Base-by-base conservation (phyloP, 208 protist species). In the Leishmania arabica region DNA sequence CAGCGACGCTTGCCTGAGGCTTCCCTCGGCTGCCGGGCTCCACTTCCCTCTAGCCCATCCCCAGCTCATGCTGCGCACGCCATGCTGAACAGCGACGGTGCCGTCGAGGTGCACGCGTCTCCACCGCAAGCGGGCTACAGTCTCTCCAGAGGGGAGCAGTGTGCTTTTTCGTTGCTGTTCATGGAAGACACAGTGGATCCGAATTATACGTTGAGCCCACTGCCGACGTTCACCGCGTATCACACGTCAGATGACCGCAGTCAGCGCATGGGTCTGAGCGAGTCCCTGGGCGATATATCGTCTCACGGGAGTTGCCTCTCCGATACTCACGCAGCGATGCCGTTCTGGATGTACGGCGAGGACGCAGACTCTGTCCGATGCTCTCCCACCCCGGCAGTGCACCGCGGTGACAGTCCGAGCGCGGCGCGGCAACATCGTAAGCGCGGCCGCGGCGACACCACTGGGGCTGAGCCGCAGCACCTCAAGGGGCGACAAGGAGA, bases 141-240 rank as follows among this genome's bases (percentile, higher is more conserved):
- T 0, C 75, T 90, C 27, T 84, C 87, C 2, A 58, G 73, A 11
- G 84, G 73, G 0, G 87, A 90, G 77, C 84, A 84, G 58, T 88
- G 66, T 47, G 79, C 87, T 3, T 73, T 88, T 5, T 90, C 87
- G 45, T 53, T 90, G 31, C 83, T 90, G 4, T 34, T 77, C 45
- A 84, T 86, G 79, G 80, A 86, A 3, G 71, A 90, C 1, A 71
- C 56, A 0, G 60, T 40, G 2, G 51, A 66, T 3, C 1, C 17
- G 0, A 34, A 42, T 3, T 15, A 31, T 4, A 65, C 47, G 0
- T 65, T 27, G n/a, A 64, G 75, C 5, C 34, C 70, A 0, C 56
- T 80, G 69, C 75, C 56, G 19, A 84, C 60, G 40, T 80, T 62
- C 34, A 6, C 51, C 17, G 49, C 15, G 27, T 49, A 42, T 40